phyloP scores from a whole-genome alignment of 345 rosid species.

The Nasturtium officinale region DNA sequence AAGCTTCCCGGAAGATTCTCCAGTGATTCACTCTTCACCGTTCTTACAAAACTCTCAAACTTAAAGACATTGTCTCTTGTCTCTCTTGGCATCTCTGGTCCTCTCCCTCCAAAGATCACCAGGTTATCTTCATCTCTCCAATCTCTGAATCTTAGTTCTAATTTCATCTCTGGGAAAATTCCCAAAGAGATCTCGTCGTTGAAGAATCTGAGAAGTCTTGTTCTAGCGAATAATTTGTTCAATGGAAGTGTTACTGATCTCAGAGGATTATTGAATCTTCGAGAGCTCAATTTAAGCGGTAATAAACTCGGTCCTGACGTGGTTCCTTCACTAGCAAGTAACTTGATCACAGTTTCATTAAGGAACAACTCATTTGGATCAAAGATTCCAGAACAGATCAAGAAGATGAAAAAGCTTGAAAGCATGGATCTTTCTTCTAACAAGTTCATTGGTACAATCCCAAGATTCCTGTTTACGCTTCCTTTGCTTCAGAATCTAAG shows the following conservation, averaged over 20 bases:
- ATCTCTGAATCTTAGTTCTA: conserved; percentile 68
- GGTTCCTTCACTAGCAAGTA: conserved; percentile 60
- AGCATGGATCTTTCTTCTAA: conserved; percentile 66
- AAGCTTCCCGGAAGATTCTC: conserved; percentile 60
- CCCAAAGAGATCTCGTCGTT: conserved; percentile 58
- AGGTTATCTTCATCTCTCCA: conserved; percentile 62
- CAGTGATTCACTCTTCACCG: conserved; percentile 71
- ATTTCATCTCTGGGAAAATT: conserved; percentile 69
- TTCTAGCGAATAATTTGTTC: conserved; percentile 62
- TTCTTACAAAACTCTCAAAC: conserved; percentile 65
- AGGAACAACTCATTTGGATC: conserved; percentile 75
- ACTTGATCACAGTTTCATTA: conserved; percentile 50
- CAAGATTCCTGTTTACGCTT: conserved; percentile 56
- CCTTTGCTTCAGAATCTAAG: conserved; percentile 62
- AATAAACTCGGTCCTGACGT: conserved; percentile 66
- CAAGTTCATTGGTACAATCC: conserved; percentile 59
- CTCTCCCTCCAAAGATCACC: conserved; percentile 62
- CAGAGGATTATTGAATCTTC: conserved; percentile 45
- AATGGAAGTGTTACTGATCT: conserved; percentile 79
- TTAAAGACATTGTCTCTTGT: conserved; percentile 68
- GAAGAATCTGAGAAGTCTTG: conserved; percentile 57
- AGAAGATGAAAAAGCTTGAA: conserved; percentile 52
- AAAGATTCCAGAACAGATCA: conserved; percentile 56
- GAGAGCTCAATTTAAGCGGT: conserved; percentile 61
- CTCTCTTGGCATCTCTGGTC: conserved; percentile 84